phyloP scores from a whole-genome alignment of 202 grass and related monocot genomes.

The Panicum hallii region DNA sequence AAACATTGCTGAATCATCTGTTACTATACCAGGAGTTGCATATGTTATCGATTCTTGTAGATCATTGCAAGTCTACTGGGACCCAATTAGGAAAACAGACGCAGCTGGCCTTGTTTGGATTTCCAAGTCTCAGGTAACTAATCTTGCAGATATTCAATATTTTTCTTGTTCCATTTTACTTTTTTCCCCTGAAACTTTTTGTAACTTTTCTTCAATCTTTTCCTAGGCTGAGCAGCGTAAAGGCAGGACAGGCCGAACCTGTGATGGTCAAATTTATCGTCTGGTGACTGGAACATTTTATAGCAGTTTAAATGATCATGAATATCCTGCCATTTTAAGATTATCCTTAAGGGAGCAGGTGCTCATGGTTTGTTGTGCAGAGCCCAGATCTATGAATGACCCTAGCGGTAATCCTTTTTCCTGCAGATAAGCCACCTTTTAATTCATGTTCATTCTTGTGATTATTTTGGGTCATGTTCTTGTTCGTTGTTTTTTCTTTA shows the following conservation, averaged over 20 bases:
- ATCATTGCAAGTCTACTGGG: constrained; percentile 93
- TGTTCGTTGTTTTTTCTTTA: not conserved
- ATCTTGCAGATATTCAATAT: constrained; percentile 12
- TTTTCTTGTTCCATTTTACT: constrained; percentile 23
- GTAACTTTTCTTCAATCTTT: constrained; percentile 36
- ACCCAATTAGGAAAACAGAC: constrained; percentile 75
- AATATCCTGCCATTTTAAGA: constrained; percentile 88
- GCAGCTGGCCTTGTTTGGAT: constrained; percentile 79
- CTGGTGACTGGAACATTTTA: constrained; percentile 79
- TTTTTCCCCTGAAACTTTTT: not conserved
- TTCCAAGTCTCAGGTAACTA: constrained; percentile 83
- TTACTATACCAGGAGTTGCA: constrained; percentile 89
- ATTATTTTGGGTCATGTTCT: not conserved
- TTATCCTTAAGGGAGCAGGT: constrained; percentile 88
- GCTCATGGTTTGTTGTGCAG: constrained; percentile 84
- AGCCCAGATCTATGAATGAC: constrained; percentile 81
- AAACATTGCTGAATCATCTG: constrained; percentile 96
- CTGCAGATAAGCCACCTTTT: constrained; percentile 26
- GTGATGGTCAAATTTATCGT: constrained; percentile 82
- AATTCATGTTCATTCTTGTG: constrained; percentile 7
- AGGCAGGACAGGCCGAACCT: constrained; percentile 94
- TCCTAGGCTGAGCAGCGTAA: constrained; percentile 86
- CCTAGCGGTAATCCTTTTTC: constrained; percentile 67
- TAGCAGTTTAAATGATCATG: constrained; percentile 76
- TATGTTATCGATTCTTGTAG: constrained; percentile 91